These are phyloP conservation scores for Sedum album DNA, from an alignment of 164 flowering plant genomes.

Conservation along the genomic window DNA sequence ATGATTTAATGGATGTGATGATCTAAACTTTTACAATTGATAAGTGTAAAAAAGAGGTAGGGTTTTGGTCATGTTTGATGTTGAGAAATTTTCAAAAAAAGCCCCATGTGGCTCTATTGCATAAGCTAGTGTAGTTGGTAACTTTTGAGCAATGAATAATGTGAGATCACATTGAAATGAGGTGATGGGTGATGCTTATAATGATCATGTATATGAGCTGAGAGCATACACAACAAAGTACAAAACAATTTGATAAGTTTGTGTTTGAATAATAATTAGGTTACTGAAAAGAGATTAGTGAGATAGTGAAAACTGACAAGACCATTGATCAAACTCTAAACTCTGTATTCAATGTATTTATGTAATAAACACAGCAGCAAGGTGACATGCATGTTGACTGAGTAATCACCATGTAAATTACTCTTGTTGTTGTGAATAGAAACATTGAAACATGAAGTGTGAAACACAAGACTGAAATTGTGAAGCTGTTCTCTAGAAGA, in stretches of 20 bases:
- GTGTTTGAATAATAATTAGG: constrained; percentile 2
- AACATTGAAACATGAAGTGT: background rate
- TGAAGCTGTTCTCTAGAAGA: background rate
- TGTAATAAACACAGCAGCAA: too few species aligned
- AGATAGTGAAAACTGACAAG: background rate
- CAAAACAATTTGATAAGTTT: background rate
- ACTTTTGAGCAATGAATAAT: background rate
- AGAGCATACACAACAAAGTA: background rate
- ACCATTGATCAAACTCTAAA: background rate
- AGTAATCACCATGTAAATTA: background rate
- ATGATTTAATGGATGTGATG: background rate
- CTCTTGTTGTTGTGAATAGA: too few species aligned
- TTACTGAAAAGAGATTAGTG: background rate
- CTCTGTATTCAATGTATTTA: background rate
- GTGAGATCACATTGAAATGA: constrained; percentile 1
- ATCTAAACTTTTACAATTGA: background rate
- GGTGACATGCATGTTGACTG: too few species aligned
- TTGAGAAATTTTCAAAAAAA: background rate
- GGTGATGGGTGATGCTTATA: constrained; percentile 2
- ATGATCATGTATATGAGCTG: background rate
- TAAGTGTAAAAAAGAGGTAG: background rate
- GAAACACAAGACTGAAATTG: background rate
- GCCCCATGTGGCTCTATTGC: background rate
- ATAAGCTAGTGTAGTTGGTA: constrained; percentile 1
- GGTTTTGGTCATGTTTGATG: constrained; percentile 1